Conservation (phyloP, 2,329 filamentous ascomycete genomes). For the Talaromyces sp. region DNA sequence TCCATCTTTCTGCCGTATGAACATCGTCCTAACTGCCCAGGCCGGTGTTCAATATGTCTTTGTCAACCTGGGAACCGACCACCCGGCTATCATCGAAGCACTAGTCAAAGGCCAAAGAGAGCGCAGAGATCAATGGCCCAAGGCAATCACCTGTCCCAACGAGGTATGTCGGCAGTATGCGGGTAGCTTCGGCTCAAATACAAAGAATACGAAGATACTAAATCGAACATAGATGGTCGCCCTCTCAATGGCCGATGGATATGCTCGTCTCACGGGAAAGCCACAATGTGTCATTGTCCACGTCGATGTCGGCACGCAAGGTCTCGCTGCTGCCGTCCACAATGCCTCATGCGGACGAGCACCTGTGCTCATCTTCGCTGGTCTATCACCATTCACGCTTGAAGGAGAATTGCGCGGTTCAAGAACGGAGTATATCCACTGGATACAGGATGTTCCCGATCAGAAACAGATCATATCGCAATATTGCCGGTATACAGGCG, state of each 20-base stretch:
- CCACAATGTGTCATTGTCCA: conserved; percentile 77
- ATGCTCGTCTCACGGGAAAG: conserved; percentile 67
- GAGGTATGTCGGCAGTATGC: conserved; percentile 52
- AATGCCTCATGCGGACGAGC: conserved; percentile 72
- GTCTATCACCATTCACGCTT: conserved; percentile 70
- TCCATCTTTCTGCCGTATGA: conserved; percentile 22
- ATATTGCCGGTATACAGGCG: conserved; percentile 79
- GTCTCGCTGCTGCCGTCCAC: conserved; percentile 72
- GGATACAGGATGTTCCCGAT: conserved; percentile 80
- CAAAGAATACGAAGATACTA: not conserved
- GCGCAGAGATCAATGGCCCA: conserved; percentile 62
- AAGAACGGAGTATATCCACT: conserved; percentile 82
- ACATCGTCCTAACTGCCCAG: conserved; percentile 24
- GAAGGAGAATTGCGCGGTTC: conserved; percentile 74
- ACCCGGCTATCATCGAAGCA: conserved; percentile 75
- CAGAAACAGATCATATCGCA: conserved; percentile 77
- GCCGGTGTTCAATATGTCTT: conserved; percentile 52
- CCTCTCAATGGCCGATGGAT: conserved; percentile 79
- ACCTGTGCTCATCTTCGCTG: conserved; percentile 74
- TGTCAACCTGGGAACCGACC: conserved; percentile 54
- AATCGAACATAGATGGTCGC: conserved; percentile 65
- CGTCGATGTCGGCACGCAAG: conserved; percentile 79
- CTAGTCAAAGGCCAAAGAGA: conserved; percentile 73
- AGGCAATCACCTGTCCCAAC: conserved; percentile 75
- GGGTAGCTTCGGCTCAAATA: not conserved